phyloP scores from a whole-genome alignment of 805 yeast species.

The Saturnispora dispora region DNA sequence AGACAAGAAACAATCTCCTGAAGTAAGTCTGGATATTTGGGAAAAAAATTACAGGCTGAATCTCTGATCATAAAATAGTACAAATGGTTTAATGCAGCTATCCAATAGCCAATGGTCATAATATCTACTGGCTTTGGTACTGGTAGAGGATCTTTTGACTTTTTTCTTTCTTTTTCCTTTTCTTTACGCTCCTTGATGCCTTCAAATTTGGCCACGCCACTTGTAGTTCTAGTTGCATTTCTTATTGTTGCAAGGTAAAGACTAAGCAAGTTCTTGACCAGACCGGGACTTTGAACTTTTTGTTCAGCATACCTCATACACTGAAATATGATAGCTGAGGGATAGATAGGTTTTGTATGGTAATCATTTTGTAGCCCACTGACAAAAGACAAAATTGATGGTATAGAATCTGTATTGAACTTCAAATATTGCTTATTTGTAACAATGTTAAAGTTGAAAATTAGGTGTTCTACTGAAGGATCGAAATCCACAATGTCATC shows the following conservation, averaged over 20 bases:
- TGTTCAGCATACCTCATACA: slow-evolving; percentile 60
- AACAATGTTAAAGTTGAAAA: slow-evolving; percentile 49
- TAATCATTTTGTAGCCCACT: slow-evolving; percentile 36
- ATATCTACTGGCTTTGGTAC: slow-evolving; percentile 39
- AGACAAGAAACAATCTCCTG: slow-evolving; percentile 49
- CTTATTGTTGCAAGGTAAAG: slow-evolving; percentile 54
- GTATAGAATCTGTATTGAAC: slow-evolving; percentile 51
- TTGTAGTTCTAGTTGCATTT: slow-evolving; percentile 48
- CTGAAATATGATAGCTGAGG: slow-evolving; percentile 64
- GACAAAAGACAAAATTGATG: slow-evolving; percentile 39
- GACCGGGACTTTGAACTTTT: slow-evolving; percentile 42
- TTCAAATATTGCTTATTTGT: slow-evolving; percentile 51
- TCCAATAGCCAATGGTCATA: slow-evolving; percentile 76
- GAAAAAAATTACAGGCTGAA: slow-evolving; percentile 40
- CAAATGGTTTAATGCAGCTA: slow-evolving; percentile 66
- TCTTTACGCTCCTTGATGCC: slow-evolving; percentile 19
- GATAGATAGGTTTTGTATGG: slow-evolving; percentile 44
- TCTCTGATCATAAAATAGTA: slow-evolving; percentile 71
- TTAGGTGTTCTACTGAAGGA: slow-evolving; percentile 24
- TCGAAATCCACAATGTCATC: slow-evolving; percentile 29
- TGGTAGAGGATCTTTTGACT: slow-evolving; percentile 9
- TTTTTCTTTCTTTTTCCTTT: slow-evolving; percentile 11
- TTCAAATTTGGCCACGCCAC: slow-evolving; percentile 39
- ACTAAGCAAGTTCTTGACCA: slow-evolving; percentile 51
- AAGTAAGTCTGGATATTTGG: slow-evolving; percentile 45